Percentiles rank a stretch among this genome's conserved stretches.
phyloP scores from a whole-genome alignment of 2,329 filamentous ascomycete species.

The Sodiomyces alkalinus region DNA sequence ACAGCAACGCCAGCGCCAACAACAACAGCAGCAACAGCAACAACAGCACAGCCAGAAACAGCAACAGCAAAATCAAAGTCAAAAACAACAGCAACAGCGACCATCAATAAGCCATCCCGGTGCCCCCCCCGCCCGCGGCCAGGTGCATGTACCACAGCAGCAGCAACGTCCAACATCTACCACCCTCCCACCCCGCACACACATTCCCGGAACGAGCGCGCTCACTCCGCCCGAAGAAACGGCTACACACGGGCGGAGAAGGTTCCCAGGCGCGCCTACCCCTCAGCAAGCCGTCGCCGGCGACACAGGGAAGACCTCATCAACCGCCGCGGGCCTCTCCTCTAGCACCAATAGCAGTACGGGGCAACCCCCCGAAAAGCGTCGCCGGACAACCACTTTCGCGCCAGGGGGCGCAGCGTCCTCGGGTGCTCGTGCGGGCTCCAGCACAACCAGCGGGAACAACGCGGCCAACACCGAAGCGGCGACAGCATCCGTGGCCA shows the following conservation, averaged over 20 bases:
- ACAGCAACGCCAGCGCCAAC: conserved; percentile 11
- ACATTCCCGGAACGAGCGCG: conserved; percentile 25
- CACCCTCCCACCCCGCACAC: conserved; percentile 21
- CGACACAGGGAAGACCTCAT: conserved; percentile 4
- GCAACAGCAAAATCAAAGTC: conserved; percentile 9
- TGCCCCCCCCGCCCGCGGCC: too few relatives aligned
- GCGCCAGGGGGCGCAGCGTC: neutral
- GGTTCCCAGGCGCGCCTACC: conserved; percentile 13
- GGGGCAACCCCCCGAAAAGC: conserved; percentile 13
- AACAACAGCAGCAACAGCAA: conserved; percentile 7
- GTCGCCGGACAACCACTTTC: conserved; percentile 16
- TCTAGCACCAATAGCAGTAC: neutral
- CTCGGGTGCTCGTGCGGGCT: conserved; percentile 10
- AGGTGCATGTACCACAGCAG: conserved; percentile 10
- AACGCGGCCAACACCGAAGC: conserved; percentile 18
- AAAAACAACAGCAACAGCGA: conserved; percentile 8
- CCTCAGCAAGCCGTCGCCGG: conserved; percentile 3
- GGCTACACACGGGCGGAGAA: conserved; percentile 26
- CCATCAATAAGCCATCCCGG: too few relatives aligned
- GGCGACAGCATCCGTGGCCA: conserved; percentile 7
- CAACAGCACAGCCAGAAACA: conserved; percentile 9
- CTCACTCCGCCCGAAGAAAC: conserved; percentile 42
- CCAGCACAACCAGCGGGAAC: conserved; percentile 11
- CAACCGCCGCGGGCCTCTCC: conserved; percentile 6
- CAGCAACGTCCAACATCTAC: conserved; percentile 17